A percentile compares a stretch with the other conserved stretches of the same genome.
phyloP scores from a whole-genome alignment of 1,284 basidiomycete genomes.

The Ustilago lituana region DNA sequence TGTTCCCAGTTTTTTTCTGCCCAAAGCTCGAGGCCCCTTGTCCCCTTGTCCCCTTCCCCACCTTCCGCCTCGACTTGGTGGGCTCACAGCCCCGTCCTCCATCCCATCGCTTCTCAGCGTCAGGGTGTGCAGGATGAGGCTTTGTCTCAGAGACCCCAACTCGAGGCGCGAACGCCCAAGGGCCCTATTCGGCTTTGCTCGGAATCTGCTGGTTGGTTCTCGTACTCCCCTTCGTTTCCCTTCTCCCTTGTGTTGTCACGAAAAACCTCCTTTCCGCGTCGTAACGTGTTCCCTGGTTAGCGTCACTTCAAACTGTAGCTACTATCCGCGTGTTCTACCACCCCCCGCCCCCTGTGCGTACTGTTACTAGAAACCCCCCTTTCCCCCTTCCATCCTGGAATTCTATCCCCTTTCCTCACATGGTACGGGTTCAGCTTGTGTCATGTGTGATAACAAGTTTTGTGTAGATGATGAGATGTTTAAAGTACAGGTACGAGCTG shows the following conservation, averaged over 20 bases:
- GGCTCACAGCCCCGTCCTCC: conserved; percentile 35
- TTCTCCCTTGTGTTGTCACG: conserved; percentile 1
- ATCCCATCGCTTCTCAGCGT: neutral
- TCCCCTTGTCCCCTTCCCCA: neutral
- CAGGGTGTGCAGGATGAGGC: conserved; percentile 7
- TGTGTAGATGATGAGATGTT: too few relatives aligned
- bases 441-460: too few relatives aligned
- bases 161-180: neutral
- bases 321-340: conserved; percentile 11
- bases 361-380: conserved; percentile 10
- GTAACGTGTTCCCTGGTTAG: neutral
- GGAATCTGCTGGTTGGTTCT: conserved; percentile 40
- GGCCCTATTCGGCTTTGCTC: conserved; percentile 35
- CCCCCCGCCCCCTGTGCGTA: neutral
- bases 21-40: conserved; percentile 34
- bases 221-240: neutral
- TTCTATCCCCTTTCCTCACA: conserved; percentile 1
- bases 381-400: conserved; percentile 4
- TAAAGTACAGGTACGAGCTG: neutral
- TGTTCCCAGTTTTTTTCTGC: conserved; percentile 44
- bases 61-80: too few relatives aligned
- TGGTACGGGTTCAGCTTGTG: neutral
- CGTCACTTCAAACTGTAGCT: conserved; percentile 6
- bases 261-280: neutral
- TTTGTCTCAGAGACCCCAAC: conserved; percentile 41